Conservation (phyloP, 2,329 filamentous ascomycete genomes). For the Colletotrichum salicis region DNA sequence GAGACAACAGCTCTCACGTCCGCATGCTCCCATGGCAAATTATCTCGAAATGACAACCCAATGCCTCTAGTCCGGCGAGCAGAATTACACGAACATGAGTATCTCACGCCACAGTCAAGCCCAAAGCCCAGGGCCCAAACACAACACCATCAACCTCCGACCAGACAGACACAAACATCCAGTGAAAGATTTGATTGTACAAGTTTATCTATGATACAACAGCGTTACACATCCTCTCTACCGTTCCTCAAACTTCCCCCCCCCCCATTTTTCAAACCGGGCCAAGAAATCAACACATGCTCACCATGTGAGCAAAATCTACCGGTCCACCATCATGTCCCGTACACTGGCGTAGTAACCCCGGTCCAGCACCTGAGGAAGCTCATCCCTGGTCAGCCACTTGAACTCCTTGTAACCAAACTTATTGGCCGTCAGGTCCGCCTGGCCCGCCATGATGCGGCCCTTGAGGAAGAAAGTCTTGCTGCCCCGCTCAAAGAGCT, state of each 20-base stretch:
- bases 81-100: not conserved
- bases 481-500: constrained; percentile 63
- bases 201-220: constrained; percentile 53
- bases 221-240: constrained; percentile 12
- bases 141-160: not conserved
- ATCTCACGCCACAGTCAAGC: not conserved
- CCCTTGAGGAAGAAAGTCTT: constrained; percentile 98
- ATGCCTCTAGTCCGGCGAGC: not conserved
- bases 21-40: not conserved
- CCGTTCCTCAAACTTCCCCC: constrained; percentile 37
- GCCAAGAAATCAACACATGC: too few relatives aligned
- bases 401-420: constrained; percentile 84
- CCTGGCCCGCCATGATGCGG: constrained; percentile 97
- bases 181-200: constrained; percentile 37
- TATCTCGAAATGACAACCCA: not conserved
- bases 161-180: not conserved
- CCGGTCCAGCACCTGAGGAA: constrained; percentile 71
- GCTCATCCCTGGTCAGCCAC: constrained; percentile 92
- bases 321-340: constrained; percentile 87
- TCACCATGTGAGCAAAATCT: constrained; percentile 37
- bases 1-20: too few relatives aligned
- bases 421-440: constrained; percentile 77
- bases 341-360: constrained; percentile 80
- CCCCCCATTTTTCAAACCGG: not conserved
- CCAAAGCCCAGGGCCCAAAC: not conserved